These are phyloP conservation scores for Fusarium sp. DNA, from an alignment of 2,329 filamentous ascomycete species.

Conservation along the genomic window DNA sequence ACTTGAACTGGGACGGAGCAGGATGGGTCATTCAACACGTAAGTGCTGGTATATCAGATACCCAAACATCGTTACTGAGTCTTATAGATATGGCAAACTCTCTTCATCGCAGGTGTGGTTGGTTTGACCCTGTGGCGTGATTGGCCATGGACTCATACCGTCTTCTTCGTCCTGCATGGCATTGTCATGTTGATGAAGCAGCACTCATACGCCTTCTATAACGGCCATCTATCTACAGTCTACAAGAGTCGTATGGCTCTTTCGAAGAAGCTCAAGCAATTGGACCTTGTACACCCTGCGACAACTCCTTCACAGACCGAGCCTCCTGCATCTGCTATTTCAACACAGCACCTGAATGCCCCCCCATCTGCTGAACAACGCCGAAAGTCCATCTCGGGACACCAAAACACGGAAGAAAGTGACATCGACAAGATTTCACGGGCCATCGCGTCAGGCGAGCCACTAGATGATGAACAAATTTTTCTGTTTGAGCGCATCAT, in stretches of 20 bases:
- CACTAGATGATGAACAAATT: conserved; percentile 68
- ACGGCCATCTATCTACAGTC: conserved; percentile 72
- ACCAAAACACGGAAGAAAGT: conserved; percentile 49
- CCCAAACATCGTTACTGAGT: background rate
- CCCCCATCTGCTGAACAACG: conserved; percentile 55
- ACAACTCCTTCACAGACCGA: conserved; percentile 53
- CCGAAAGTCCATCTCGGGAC: conserved; percentile 51
- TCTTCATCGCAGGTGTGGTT: conserved; percentile 68
- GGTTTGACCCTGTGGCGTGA: conserved; percentile 72
- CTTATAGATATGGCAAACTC: conserved; percentile 69
- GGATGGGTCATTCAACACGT: conserved; percentile 79
- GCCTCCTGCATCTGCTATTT: conserved; percentile 53
- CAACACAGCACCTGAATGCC: conserved; percentile 55
- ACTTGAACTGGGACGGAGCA: conserved; percentile 69
- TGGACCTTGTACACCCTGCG: conserved; percentile 62
- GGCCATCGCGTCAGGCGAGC: conserved; percentile 66
- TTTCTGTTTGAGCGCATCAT: conserved; percentile 70
- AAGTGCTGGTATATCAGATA: conserved; percentile 33
- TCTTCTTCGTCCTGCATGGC: conserved; percentile 77
- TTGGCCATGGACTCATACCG: conserved; percentile 85
- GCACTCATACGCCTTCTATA: conserved; percentile 81
- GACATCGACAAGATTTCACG: conserved; percentile 68
- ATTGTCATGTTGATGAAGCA: conserved; percentile 85
- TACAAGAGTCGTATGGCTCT: conserved; percentile 60
- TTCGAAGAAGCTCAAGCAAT: conserved; percentile 60